A percentile compares a stretch with the other conserved stretches of the same genome.
Evolutionary conservation across 192 early-diverging fungal species (phyloP).

Genomic region (Coemansia sp.): DNA sequence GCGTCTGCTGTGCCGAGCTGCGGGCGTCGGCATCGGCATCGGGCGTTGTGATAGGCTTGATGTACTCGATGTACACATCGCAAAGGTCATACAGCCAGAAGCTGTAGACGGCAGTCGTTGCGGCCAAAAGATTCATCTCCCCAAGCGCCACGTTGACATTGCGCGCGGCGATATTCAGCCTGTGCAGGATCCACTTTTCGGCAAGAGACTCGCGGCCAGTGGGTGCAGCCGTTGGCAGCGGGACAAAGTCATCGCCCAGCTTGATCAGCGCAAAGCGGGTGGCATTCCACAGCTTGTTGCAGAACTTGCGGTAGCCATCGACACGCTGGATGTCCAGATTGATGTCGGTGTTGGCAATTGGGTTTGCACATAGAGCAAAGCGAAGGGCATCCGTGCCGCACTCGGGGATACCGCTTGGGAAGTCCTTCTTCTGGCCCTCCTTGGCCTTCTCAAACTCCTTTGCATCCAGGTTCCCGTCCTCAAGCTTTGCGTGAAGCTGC

Average conservation of each 20-base stretch:
- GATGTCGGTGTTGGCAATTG: constrained; percentile 78
- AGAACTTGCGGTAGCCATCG: constrained; percentile 99
- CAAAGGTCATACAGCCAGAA: constrained; percentile 98
- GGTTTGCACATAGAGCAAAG: constrained; percentile 79
- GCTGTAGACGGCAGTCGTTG: constrained; percentile 80
- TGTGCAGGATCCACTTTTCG: constrained; percentile 91
- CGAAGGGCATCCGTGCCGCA: constrained; percentile 96
- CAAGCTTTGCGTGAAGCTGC: constrained; percentile 74
- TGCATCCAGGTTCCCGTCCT: constrained; percentile 84
- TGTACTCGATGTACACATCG: constrained; percentile 93
- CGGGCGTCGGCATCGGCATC: constrained; percentile 58
- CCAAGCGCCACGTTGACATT: constrained; percentile 76
- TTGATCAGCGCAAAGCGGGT: constrained; percentile 95
- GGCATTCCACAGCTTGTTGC: constrained; percentile 99
- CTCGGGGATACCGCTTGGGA: constrained; percentile 95
- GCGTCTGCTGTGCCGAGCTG: constrained; percentile 74
- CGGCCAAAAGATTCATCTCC: constrained; percentile 89
- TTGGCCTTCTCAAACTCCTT: constrained; percentile 87
- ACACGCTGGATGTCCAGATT: constrained; percentile 93
- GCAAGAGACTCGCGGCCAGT: constrained; percentile 85
- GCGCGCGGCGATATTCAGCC: constrained; percentile 78
- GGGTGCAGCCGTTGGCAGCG: constrained; percentile 53
- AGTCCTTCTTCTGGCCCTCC: constrained; percentile 82
- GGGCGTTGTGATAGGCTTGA: constrained; percentile 82
- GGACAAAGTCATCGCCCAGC: constrained; percentile 86